These are phyloP conservation scores for Nakazawaea holstii DNA, from an alignment of 805 yeast species.

Conservation along the genomic window DNA sequence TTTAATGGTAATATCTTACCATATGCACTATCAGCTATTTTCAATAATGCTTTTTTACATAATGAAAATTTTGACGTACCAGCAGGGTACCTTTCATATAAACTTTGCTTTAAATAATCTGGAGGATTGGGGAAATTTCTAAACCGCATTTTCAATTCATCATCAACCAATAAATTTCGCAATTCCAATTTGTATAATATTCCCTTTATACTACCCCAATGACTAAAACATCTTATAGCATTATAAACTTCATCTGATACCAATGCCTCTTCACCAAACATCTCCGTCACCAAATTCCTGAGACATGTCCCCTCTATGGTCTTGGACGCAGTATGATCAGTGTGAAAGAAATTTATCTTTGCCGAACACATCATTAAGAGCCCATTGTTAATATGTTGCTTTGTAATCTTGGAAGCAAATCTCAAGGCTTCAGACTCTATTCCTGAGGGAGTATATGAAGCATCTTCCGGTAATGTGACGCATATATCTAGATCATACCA, in stretches of 20 bases:
- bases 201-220: conserved; percentile 51
- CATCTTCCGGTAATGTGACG: conserved; percentile 30
- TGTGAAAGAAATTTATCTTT: conserved; percentile 47
- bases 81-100: conserved; percentile 43
- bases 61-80: conserved; percentile 45
- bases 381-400: conserved; percentile 35
- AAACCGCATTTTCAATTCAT: conserved; percentile 26
- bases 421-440: conserved; percentile 28
- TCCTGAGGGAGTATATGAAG: conserved; percentile 26
- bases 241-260: conserved; percentile 36
- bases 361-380: conserved; percentile 37
- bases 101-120: conserved; percentile 31
- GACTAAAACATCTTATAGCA: conserved; percentile 45
- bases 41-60: conserved; percentile 32
- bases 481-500: conserved; percentile 46
- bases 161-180: conserved; percentile 30
- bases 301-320: conserved; percentile 40
- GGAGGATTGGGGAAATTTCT: conserved; percentile 36
- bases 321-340: conserved; percentile 46
- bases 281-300: conserved; percentile 30
- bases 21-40: conserved; percentile 30
- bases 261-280: conserved; percentile 35
- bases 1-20: conserved; percentile 32
- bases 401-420: conserved; percentile 15
- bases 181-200: conserved; percentile 35